Percentiles rank a stretch among this genome's conserved stretches.
phyloP scores from a whole-genome alignment of 805 yeast species.

The Schwanniomyces vanrijiae region DNA sequence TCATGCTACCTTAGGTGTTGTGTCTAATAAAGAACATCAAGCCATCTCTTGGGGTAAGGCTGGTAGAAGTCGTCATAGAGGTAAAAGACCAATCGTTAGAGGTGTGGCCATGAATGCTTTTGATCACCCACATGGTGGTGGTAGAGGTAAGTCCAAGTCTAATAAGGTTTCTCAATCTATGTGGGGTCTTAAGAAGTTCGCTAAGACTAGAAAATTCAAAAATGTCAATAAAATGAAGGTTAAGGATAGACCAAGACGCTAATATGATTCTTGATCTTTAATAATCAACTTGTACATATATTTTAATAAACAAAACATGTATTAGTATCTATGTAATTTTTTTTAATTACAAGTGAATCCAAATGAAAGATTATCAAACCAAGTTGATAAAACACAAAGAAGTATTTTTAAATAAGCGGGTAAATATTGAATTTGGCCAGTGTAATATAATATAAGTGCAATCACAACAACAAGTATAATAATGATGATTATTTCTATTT shows the following conservation, averaged over 20 bases:
- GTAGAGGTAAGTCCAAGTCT: constrained; percentile 98
- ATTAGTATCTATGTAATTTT: not conserved
- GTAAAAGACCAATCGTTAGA: constrained; percentile 92
- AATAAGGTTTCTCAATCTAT: constrained; percentile 92
- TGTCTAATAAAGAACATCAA: constrained; percentile 90
- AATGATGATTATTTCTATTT: not conserved
- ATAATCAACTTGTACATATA: not conserved
- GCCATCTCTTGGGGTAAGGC: constrained; percentile 92
- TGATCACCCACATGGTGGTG: constrained; percentile 99
- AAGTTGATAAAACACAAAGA: constrained; percentile 7
- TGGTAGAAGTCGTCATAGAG: constrained; percentile 89
- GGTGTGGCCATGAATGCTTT: constrained; percentile 98
- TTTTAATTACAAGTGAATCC: not conserved
- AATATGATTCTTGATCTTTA: constrained; percentile 1
- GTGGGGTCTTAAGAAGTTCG: constrained; percentile 96
- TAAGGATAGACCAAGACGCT: constrained; percentile 80
- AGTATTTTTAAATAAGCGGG: constrained; percentile 4
- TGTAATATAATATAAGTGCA: constrained; percentile 10
- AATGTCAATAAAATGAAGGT: constrained; percentile 81
- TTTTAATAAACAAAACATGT: not conserved
- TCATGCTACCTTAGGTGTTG: constrained; percentile 91
- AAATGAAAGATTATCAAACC: not conserved
- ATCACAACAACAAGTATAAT: constrained; percentile 7
- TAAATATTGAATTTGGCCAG: constrained; percentile 14
- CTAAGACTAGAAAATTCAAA: constrained; percentile 91